Evolutionary conservation across 371 early-diverging fungal species (phyloP).

Genomic region (Parasitella parasitica): DNA sequence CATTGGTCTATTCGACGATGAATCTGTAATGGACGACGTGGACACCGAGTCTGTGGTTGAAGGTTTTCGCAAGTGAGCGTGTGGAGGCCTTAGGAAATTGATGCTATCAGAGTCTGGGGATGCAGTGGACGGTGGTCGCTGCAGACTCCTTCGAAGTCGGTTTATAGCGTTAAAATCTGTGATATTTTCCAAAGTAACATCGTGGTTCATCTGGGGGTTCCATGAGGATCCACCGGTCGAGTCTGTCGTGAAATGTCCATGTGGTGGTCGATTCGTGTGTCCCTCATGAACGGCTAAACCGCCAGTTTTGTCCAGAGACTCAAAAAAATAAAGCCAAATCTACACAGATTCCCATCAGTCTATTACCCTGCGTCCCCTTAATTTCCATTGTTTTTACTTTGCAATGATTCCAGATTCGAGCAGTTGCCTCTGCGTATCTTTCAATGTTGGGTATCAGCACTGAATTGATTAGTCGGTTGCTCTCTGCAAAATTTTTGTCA

Average conservation of each 20-base stretch:
- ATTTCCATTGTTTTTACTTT: constrained; percentile 28
- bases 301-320: constrained; percentile 8
- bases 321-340: constrained; percentile 37
- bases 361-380: not conserved
- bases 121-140: not conserved
- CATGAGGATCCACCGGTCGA: not conserved
- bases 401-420: constrained; percentile 38
- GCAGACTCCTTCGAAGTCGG: not conserved
- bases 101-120: not conserved
- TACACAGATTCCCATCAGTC: not conserved
- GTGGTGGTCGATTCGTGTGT: constrained; percentile 30
- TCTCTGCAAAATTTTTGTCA: constrained; percentile 57
- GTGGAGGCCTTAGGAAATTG: too few relatives aligned
- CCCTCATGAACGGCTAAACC: not conserved
- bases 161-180: not conserved
- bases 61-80: not conserved
- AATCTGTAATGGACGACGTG: not conserved
- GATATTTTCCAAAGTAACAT: not conserved
- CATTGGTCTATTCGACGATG: not conserved
- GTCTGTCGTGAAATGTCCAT: not conserved
- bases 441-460: constrained; percentile 52
- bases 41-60: not conserved
- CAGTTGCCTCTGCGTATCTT: constrained; percentile 40
- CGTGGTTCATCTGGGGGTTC: not conserved
- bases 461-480: constrained; percentile 47